Percentiles rank a stretch among this genome's conserved stretches.
Evolutionary conservation across 352 stramenopile species (phyloP).

Genomic region (Pythium chondricola): DNA sequence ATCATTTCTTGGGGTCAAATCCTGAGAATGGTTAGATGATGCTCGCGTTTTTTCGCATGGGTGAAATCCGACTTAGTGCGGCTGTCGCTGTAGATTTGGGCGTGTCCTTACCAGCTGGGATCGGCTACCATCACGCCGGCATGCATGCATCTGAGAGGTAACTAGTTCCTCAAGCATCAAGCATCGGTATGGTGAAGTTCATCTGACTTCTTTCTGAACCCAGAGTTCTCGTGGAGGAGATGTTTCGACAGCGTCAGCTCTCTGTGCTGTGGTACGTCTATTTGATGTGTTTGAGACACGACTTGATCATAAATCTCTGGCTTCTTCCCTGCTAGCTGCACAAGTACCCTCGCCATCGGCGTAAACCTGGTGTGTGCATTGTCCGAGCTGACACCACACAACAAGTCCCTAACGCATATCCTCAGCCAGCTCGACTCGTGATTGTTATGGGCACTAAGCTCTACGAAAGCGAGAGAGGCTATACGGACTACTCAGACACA

Average conservation of each 20-base stretch:
- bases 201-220: background rate
- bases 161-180: background rate
- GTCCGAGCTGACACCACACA: background rate
- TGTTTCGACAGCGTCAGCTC: constrained; percentile 25
- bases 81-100: constrained; percentile 5
- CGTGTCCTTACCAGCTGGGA: constrained; percentile 6
- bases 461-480: constrained; percentile 24
- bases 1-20: no score
- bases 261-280: constrained; percentile 28
- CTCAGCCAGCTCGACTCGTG: constrained; percentile 35
- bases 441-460: constrained; percentile 34
- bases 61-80: background rate
- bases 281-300: background rate
- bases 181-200: background rate
- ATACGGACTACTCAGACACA: constrained; percentile 20
- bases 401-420: background rate
- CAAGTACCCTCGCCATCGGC: constrained; percentile 31
- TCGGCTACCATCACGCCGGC: constrained; percentile 37
- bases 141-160: constrained; percentile 24
- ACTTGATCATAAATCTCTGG: background rate
- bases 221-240: constrained; percentile 22
- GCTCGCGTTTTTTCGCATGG: background rate
- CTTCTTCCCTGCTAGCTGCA: constrained; percentile 32
- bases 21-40: no score
- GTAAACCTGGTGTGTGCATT: constrained; percentile 33